phyloP scores from a whole-genome alignment of 139 green algal genomes.

The Mesotaenium endlicherianum region DNA sequence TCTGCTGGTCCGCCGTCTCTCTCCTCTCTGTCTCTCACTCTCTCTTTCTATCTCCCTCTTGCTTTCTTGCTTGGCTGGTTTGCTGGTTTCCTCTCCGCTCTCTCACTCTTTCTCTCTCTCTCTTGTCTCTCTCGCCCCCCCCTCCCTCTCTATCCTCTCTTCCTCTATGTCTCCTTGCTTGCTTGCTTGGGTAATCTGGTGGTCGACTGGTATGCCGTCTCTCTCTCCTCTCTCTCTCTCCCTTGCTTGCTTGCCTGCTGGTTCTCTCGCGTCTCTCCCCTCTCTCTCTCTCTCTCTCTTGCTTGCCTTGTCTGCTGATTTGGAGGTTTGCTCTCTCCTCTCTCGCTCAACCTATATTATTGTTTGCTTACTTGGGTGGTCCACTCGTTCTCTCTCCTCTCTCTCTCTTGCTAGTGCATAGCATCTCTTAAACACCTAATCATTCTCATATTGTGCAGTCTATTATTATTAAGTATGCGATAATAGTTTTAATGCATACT shows the following conservation, averaged over 20 bases:
- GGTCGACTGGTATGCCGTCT: not conserved
- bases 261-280: not conserved
- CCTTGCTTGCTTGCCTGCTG: not conserved
- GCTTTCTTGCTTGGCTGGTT: not conserved
- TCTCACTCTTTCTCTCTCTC: not conserved
- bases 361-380: too few species aligned
- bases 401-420: too few species aligned
- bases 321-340: not conserved
- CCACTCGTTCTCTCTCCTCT: too few species aligned
- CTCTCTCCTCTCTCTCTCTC: not conserved
- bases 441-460: too few species aligned
- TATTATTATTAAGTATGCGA: too few species aligned
- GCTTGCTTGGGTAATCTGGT: not conserved
- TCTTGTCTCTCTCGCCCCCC: not conserved
- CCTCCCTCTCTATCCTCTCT: not conserved
- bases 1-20: not conserved
- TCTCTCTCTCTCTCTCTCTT: not conserved
- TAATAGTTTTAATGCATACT: too few species aligned
- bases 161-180: not conserved
- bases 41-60: not conserved
- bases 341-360: too few species aligned
- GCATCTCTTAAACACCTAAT: too few species aligned
- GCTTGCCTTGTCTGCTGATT: not conserved
- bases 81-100: not conserved
- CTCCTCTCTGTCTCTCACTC: not conserved